Percentiles rank a stretch among this genome's conserved stretches.
Evolutionary conservation across 176 grass and related monocot species (phyloP).

Genomic region (Carex cristatella): DNA sequence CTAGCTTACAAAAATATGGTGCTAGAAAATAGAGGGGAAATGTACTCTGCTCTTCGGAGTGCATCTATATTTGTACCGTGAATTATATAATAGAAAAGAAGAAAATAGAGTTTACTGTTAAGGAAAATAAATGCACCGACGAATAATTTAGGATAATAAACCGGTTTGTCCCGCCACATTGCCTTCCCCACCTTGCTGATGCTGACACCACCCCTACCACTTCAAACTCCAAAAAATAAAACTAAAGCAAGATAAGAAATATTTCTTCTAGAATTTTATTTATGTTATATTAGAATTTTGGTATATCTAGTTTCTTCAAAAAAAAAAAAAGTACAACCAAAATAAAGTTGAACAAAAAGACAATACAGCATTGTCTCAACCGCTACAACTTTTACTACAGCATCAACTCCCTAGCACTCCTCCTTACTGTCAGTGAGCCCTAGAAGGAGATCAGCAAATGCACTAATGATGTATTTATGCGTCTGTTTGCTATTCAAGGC

Average conservation of each 20-base stretch:
- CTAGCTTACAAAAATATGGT: neutral
- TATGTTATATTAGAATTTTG: neutral
- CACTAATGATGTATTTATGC: slow-evolving; percentile 86
- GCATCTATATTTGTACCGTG: neutral
- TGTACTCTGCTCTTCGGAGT: neutral
- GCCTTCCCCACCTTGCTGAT: neutral
- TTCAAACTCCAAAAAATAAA: neutral
- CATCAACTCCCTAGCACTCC: neutral
- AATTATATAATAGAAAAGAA: neutral
- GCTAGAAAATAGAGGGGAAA: neutral
- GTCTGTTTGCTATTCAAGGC: slow-evolving; percentile 77
- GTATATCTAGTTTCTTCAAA: slow-evolving; percentile 6
- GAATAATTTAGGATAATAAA: slow-evolving; percentile 4
- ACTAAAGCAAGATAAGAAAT: neutral
- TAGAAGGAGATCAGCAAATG: slow-evolving; percentile 90
- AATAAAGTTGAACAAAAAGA: neutral
- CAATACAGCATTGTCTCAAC: neutral
- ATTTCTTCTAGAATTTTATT: neutral
- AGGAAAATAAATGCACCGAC: slow-evolving; percentile 15
- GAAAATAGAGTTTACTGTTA: neutral
- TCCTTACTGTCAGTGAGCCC: slow-evolving; percentile 12
- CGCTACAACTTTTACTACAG: slow-evolving; percentile 7
- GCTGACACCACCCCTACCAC: neutral
- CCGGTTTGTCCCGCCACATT: neutral
- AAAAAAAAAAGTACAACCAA: neutral